Evolutionary conservation across 139 green algal species (phyloP), one percentile per base, ranked within the genome.

Genomic region (Asterochloris erici): DNA sequence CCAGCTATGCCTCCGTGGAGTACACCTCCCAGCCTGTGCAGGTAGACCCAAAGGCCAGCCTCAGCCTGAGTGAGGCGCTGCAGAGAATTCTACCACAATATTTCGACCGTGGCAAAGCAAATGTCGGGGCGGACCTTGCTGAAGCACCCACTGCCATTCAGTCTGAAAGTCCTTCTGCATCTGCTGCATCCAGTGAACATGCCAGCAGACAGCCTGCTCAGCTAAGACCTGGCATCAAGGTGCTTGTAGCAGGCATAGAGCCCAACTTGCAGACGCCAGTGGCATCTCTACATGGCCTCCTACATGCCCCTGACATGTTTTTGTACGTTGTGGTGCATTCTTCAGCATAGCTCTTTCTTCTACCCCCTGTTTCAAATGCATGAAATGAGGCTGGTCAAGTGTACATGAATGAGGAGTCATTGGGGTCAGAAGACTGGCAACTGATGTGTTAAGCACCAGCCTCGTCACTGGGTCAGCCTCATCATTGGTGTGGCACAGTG

Each of bases 241-340:
- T 80, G 60, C 61, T 80, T 64, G 61, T 80, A 27, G 54, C 54
- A 70, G 76, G 76, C 9, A 47, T 80, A 17, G n/a, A 70, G 26
- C 76, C 76, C n/a, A n/a, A 61, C 19, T 69, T 80, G 26, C 76
- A 80, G 23, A 80, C 76, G 13, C 60, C 76, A 12, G 13, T 80
- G 21, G 14, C 26, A 15, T 68, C 24, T 24, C 60, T 80, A 13
- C 76, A 80, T 69, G 60, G 54, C 21, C 24, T 29, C 9, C 23
- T 80, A 12, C 76, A 80, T 80, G 76, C 76, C 11, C 47, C 76
- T 26, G 76, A 80, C 38, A 68, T 80, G 54, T 80, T 80, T 14
- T 69, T 80, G 61, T 80, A 80, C 24, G 54, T 80, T 54, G 38
- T 54, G 38, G 38, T 54, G 38, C 38, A 54, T 54, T 54, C 38